Percentiles rank a stretch among this genome's conserved stretches.
phyloP scores from a whole-genome alignment of 176 grass and related monocot genomes.

The Aegilops longissima region DNA sequence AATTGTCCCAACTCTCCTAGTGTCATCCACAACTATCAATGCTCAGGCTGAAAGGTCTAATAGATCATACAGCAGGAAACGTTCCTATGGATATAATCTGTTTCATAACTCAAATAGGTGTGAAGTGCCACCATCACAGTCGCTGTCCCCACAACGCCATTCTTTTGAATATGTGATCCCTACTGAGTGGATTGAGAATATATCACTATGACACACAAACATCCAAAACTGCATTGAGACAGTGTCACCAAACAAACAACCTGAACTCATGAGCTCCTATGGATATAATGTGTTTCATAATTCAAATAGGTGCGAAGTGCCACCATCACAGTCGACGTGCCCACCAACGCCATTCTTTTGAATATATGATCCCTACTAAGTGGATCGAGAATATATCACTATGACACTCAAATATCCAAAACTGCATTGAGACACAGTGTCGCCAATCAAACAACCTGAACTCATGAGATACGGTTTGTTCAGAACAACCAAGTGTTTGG shows the following conservation, averaged over 20 bases:
- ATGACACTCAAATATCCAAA: conserved; percentile 20
- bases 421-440: conserved; percentile 18
- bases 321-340: background rate
- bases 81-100: background rate
- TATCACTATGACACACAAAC: too few species aligned
- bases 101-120: background rate
- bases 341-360: conserved; percentile 10
- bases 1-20: too few species aligned
- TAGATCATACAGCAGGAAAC: background rate
- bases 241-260: too few species aligned
- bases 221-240: too few species aligned
- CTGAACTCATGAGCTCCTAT: background rate
- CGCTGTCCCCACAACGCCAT: background rate
- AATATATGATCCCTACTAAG: background rate
- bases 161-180: too few species aligned
- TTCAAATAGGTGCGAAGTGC: background rate
- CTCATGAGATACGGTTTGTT: conserved; percentile 23
- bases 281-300: background rate
- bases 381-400: conserved; percentile 5
- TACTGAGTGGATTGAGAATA: too few species aligned
- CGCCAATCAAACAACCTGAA: conserved; percentile 28
- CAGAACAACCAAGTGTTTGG: background rate
- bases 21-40: too few species aligned
- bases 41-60: too few species aligned
- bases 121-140: background rate